Evolutionary conservation across 2,329 filamentous ascomycete species (phyloP), one percentile per base, ranked within the genome.

Genomic region (Exophiala viscosa): DNA sequence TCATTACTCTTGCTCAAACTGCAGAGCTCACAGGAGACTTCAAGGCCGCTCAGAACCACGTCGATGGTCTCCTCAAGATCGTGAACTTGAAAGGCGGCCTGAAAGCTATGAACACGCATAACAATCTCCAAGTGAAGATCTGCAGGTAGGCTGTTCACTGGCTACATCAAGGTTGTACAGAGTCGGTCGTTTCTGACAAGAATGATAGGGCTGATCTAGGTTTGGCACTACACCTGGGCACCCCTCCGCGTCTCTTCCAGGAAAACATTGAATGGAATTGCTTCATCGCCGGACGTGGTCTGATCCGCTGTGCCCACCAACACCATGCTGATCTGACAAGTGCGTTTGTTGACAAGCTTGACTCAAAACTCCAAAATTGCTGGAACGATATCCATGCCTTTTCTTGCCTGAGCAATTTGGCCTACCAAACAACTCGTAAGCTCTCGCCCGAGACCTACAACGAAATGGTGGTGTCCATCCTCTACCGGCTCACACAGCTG

Each of bases 321-420:
- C n/a, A 17, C 6, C 17, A 40, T 32, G 45, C 39, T 5, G 2
- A 13, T 10, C 9, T 8, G 7, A 31, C 20, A 14, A 5, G 20
- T 7, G 6, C 28, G 9, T 44, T 50, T 11, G 13, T 45, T 5
- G 34, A 36, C 13, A 17, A 5, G 10, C 33, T 50, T 11, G 40
- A 50, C 17, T 13, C 17, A 3, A 35, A 23, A 31, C 17, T 50
- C 32, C 13, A 40, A 9, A 31, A 36, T n/a, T 50, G 48, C 32
- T 50, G 48, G 48, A 50, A 38, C 18, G 48, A 50, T 15, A 28
- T 45, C 7, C 48, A 50, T 20, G 48, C 41, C 18, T 50, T 50
- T 31, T 44, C 23, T 8, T 50, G 48, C 17, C 31, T 50, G 9
- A 50, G 48, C 48, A 50, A 50, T n/a, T 11, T 50, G 7, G 40